These are phyloP conservation scores for Lactarius trivialis DNA, from an alignment of 768 basidiomycete genomes.

Conservation along the genomic window DNA sequence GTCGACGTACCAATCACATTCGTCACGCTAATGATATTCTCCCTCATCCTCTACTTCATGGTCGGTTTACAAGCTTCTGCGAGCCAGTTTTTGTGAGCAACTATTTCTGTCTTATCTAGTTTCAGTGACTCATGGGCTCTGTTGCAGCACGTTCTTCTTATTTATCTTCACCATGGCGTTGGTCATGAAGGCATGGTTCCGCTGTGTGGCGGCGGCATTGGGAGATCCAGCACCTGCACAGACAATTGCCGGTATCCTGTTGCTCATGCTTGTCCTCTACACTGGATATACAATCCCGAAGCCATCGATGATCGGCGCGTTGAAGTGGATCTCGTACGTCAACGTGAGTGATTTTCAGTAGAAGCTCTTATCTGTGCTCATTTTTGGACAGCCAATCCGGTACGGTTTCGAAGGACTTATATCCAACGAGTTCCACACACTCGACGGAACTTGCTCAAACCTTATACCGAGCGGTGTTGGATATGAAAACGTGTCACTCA, in stretches of 20 bases:
- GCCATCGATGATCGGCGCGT: conserved; percentile 58
- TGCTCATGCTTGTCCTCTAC: conserved; percentile 51
- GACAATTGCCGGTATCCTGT: conserved; percentile 45
- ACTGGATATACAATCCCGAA: conserved; percentile 56
- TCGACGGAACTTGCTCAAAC: conserved; percentile 52
- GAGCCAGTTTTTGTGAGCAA: conserved; percentile 58
- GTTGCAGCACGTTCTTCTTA: conserved; percentile 48
- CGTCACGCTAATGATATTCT: conserved; percentile 39
- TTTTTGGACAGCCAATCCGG: conserved; percentile 45
- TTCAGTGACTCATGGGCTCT: background rate
- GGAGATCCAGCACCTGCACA: conserved; percentile 55
- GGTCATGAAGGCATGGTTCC: conserved; percentile 72
- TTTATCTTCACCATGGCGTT: conserved; percentile 52
- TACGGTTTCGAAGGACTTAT: conserved; percentile 74
- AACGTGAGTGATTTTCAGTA: conserved; percentile 38
- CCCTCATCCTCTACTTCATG: conserved; percentile 54
- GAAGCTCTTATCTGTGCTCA: conserved; percentile 19
- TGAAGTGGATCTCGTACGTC: conserved; percentile 61
- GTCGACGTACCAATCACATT: conserved; percentile 57
- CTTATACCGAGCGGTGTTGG: conserved; percentile 58
- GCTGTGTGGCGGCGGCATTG: conserved; percentile 56
- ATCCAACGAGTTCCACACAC: conserved; percentile 73
- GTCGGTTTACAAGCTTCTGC: conserved; percentile 49
- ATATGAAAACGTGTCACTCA: conserved; percentile 47
- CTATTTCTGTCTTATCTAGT: background rate